Evolutionary conservation across 2,329 filamentous ascomycete genomes (phyloP).

Genomic region (Diaporthe aspalathi): DNA sequence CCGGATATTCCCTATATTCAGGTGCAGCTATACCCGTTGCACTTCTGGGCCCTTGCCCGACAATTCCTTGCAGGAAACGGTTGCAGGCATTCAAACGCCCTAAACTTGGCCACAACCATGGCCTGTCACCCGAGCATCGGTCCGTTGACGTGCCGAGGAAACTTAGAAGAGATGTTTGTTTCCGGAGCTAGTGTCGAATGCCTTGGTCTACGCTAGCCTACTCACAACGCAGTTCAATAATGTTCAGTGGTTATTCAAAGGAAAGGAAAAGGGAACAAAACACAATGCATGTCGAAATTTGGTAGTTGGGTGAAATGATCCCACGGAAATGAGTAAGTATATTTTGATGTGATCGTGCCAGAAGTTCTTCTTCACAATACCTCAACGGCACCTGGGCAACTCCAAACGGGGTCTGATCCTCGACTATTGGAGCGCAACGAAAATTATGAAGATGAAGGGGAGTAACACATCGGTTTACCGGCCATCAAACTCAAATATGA

Average conservation of each 20-base stretch:
- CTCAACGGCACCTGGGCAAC: background rate
- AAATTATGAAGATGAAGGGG: background rate
- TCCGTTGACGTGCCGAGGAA: background rate
- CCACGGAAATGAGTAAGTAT: too few species aligned
- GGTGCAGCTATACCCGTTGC: slow-evolving; percentile 1
- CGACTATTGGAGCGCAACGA: background rate
- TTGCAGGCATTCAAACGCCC: background rate
- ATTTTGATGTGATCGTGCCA: background rate
- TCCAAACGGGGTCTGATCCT: background rate
- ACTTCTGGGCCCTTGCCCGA: background rate
- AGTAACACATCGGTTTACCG: background rate
- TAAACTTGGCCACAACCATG: background rate
- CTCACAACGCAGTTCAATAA: too few species aligned
- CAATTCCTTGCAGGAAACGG: slow-evolving; percentile 1
- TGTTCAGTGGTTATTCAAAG: background rate
- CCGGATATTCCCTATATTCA: background rate
- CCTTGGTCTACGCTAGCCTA: background rate
- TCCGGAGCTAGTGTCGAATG: background rate
- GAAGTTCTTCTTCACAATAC: background rate
- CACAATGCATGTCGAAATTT: too few species aligned
- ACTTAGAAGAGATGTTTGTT: slow-evolving; percentile 3
- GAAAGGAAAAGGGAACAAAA: too few species aligned
- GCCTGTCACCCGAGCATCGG: too few species aligned
- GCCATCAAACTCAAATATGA: background rate
- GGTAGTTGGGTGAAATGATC: too few species aligned